Evolutionary conservation across 345 rosid species (phyloP).

Genomic region (Raphanus sativus): DNA sequence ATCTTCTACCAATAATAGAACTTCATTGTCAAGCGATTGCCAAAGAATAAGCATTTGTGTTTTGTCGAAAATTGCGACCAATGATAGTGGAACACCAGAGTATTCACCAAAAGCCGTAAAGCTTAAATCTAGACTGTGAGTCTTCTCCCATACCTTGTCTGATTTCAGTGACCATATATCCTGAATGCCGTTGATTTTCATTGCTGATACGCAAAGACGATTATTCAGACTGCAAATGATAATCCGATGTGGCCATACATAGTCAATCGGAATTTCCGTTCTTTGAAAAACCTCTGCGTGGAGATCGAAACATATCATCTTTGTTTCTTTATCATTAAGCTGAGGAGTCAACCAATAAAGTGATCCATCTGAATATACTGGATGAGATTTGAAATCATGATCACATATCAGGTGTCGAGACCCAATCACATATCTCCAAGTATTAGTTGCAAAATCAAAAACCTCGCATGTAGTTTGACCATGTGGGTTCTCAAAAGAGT

Average conservation of each 20-base stretch:
- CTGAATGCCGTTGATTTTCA: not conserved
- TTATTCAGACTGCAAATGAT: not conserved
- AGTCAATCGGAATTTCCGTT: not conserved
- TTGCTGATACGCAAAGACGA: no score
- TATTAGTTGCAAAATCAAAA: not conserved
- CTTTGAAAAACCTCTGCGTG: not conserved
- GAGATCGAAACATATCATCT: not conserved
- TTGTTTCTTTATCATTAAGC: not conserved
- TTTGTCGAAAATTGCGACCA: not conserved
- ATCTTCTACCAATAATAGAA: not conserved
- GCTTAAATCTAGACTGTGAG: not conserved
- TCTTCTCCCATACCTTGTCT: not conserved
- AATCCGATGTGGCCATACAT: not conserved
- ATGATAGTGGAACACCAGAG: not conserved
- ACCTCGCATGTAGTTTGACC: not conserved
- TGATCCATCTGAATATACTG: not conserved
- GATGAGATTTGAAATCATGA: not conserved
- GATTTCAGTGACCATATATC: not conserved
- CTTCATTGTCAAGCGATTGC: not conserved
- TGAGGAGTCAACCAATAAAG: not conserved
- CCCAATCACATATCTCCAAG: not conserved
- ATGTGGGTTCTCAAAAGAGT: not conserved
- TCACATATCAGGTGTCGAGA: not conserved
- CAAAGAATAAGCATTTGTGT: not conserved
- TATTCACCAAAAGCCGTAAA: not conserved